Evolutionary conservation across 129 eudicot species (phyloP).

Genomic region (Solidago caesia): DNA sequence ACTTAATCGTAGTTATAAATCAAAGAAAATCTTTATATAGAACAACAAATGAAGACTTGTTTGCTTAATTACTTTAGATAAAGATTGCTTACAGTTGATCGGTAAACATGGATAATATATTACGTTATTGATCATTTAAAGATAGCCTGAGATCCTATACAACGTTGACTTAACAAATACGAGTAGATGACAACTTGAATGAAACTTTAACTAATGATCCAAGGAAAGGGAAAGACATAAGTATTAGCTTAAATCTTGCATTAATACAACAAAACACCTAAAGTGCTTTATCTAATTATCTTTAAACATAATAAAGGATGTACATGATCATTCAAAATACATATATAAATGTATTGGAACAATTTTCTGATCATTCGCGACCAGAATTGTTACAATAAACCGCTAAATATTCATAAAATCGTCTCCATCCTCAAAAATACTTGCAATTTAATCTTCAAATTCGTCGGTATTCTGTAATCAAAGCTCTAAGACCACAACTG

Average conservation of each 20-base stretch:
- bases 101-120: background rate
- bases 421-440: conserved; percentile 24
- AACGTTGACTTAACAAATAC: background rate
- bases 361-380: conserved; percentile 9
- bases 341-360: conserved; percentile 15
- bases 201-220: too few relatives aligned
- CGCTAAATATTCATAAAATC: conserved; percentile 1
- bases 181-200: background rate
- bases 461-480: conserved; percentile 27
- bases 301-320: conserved; percentile 17
- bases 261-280: conserved; percentile 23
- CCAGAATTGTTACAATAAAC: background rate
- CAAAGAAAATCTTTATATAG: background rate
- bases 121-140: background rate
- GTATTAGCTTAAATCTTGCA: conserved; percentile 13
- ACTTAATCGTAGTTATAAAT: too few relatives aligned
- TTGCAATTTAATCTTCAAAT: background rate
- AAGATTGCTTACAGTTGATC: background rate
- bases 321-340: conserved; percentile 18
- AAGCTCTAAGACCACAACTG: conserved; percentile 91
- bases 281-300: background rate
- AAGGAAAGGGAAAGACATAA: background rate
- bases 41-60: background rate
- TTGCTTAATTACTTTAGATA: background rate
- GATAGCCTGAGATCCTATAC: conserved; percentile 1